A percentile compares a stretch with the other conserved stretches of the same genome.
phyloP scores from a whole-genome alignment of 1,284 basidiomycete genomes.

The Heterobasidion occidentale region DNA sequence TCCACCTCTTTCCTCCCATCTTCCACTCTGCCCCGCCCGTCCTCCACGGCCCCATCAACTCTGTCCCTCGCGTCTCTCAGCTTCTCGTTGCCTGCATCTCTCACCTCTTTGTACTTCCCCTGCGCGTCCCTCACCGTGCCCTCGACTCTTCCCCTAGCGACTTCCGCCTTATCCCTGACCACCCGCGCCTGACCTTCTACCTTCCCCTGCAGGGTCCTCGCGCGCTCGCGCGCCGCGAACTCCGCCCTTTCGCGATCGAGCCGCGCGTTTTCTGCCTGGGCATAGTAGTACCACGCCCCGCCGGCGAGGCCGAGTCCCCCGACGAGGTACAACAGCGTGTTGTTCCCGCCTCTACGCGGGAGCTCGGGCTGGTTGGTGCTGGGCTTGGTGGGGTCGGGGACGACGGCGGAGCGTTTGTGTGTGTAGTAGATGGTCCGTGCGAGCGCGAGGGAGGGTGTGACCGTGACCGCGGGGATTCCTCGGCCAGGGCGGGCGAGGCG shows the following conservation, averaged over 20 bases:
- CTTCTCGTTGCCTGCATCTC: slow-evolving; percentile 3
- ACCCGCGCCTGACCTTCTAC: neutral
- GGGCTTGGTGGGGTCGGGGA: slow-evolving; percentile 8
- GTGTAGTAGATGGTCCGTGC: too few species aligned
- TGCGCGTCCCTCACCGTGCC: neutral
- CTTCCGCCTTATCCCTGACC: neutral
- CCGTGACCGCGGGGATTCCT: too few species aligned
- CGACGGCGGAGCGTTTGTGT: too few species aligned
- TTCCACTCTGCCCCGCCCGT: slow-evolving; percentile 5
- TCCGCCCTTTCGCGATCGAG: neutral
- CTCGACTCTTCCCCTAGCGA: slow-evolving; percentile 1
- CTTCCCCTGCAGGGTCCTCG: neutral
- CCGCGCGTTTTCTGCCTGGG: neutral
- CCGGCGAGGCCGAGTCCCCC: slow-evolving; percentile 5
- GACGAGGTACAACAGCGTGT: slow-evolving; percentile 2
- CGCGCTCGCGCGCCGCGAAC: neutral
- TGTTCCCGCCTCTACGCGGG: neutral
- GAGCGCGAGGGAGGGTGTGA: too few species aligned
- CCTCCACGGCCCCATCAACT: neutral
- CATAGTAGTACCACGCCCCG: slow-evolving; percentile 12
- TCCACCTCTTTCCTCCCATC: slow-evolving; percentile 5
- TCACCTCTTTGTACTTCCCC: neutral
- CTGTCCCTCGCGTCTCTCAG: slow-evolving; percentile 4
- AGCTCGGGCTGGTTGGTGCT: slow-evolving; percentile 1
- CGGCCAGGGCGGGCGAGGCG: too few species aligned